Base-by-base conservation (phyloP, 2,329 filamentous ascomycete genomes). In the Colletotrichum salicis region DNA sequence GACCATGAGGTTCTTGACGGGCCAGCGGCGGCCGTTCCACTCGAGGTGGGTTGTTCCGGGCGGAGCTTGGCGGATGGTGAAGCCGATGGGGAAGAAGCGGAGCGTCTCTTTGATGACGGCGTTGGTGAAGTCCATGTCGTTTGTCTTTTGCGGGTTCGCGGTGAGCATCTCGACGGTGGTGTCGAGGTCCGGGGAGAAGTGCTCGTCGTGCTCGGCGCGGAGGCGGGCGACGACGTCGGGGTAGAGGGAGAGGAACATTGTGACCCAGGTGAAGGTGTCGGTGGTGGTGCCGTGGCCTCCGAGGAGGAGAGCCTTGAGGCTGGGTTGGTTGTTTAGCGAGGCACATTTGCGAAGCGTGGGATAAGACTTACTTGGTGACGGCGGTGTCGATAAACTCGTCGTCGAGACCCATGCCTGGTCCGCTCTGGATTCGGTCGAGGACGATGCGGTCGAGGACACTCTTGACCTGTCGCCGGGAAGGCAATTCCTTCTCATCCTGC, bases 61-160 rank as follows among this genome's bases (percentile, higher is more conserved):
- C 12, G 70, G 64, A 5, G 79, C 81, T 7, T 69, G 58, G 51
- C 86, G 82, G 19, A 84, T 80, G 2, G 84, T 83, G 55, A 81
- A 82, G 80, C 71, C 86, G 1, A 87, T 83, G 0, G 87, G 86
- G 73, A 84, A 88, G 45, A 89, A 75, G 4, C 87, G 83, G 1
- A 90, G 80, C 0, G 83, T 81, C 76, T 90, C 88, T 70, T 88
- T 88, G 71, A 89, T 83, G 22, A 88, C 83, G 29, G 86, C 87
- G 10, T 80, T 81, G 4, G 86, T 88, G 74, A 88, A 89, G 1
- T 81, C 80, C 15, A 90, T 80, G 13, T 83, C 79, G 73, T 86
- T 87, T 52, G 89, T 79, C 12, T 84, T 80, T 52, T 81, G 77
- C 1, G 86, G 84, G n/a, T 85, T 77, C 12, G 80, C 78, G 5